Conservation (phyloP, 768 basidiomycete genomes). For the Phylloporus rhodoxanthus region DNA sequence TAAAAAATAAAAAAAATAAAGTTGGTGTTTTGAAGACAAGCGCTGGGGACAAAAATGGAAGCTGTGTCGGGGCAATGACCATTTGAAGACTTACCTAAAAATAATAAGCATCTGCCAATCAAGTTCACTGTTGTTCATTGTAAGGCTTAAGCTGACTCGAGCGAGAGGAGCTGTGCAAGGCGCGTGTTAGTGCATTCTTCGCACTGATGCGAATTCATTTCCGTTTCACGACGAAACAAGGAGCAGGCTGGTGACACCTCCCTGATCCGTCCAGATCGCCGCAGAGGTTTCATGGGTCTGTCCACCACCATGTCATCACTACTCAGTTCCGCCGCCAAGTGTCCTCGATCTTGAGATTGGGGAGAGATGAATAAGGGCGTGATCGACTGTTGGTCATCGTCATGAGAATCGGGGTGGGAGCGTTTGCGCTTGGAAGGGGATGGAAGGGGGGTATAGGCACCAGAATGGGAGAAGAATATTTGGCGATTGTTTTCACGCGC, state of each 20-base stretch:
- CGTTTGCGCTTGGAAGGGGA: constrained; percentile 37
- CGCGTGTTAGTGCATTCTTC: constrained; percentile 16
- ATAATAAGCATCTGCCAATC: constrained; percentile 10
- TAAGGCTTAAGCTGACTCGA: constrained; percentile 15
- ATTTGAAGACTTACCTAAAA: constrained; percentile 25
- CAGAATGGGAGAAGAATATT: constrained; percentile 36
- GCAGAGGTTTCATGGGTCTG: constrained; percentile 34
- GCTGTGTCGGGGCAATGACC: constrained; percentile 8
- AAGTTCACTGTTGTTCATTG: constrained; percentile 22
- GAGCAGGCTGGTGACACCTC: constrained; percentile 20
- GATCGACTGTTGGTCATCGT: constrained; percentile 11
- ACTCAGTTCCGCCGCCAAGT: constrained; percentile 20
- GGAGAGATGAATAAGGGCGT: constrained; percentile 8
- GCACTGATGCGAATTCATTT: constrained; percentile 30
- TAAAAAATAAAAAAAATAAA: constrained; percentile 4
- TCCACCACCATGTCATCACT: constrained; percentile 27
- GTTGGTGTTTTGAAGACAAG: constrained; percentile 16
- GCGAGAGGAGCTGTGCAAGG: constrained; percentile 14
- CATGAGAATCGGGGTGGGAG: constrained; percentile 16
- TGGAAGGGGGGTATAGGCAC: constrained; percentile 27
- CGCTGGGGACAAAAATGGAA: constrained; percentile 18
- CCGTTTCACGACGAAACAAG: constrained; percentile 26
- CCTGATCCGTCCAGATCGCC: constrained; percentile 29
- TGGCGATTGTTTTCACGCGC: constrained; percentile 52
- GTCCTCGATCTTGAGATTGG: constrained; percentile 22